Base-by-base conservation (phyloP, 768 basidiomycete genomes). In the Antrodiella citrinella region DNA sequence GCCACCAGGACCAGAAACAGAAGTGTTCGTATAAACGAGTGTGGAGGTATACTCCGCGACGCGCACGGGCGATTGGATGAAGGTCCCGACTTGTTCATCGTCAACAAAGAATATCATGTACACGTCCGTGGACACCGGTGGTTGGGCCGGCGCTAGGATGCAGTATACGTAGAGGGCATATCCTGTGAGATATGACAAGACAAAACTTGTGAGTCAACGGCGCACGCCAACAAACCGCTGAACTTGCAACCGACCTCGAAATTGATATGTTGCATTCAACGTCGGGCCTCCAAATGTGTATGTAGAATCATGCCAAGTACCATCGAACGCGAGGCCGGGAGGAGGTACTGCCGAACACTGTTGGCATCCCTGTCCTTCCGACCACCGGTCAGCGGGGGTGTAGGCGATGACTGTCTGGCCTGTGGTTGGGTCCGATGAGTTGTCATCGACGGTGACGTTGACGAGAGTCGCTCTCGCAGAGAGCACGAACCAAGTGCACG, bases 101-200 rank as follows among this genome's bases (percentile, higher is more conserved):
- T 75, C 72, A 41, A 73, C 59, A 25, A 64, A 62, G 53, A 74
- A 74, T 2, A 58, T 60, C 62, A 74, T 62, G 48, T 72, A 64
- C 0, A 65, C 53, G 51, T 65, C 48, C 15, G 59, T 69, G 45
- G 30, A 35, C 57, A 52, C 15, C 63, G 26, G 25, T 5, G 26
- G 47, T 18, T 47, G 50, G 2, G 62, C 58, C 35, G 62, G 58
- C 0, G 71, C 58, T 11, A 70, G 53, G 22, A 66, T 63, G 51
- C 71, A 72, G 53, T 63, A 72, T 2, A 75, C 69, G 55, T 73
- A 74, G 13, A 76, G 56, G 0, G 73, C 72, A n/a, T 69, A 64
- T 4, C 73, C 73, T 75, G 48, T n/a, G 15, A 35, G 30, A 35
- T 7, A 4, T 43, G 5, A 18, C 9, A 5, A 18, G 7, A 9